A percentile compares a stretch with the other conserved stretches of the same genome.
These are phyloP conservation scores for Malus hybrid DNA, from an alignment of 331 rosid species.

Conservation along the genomic window DNA sequence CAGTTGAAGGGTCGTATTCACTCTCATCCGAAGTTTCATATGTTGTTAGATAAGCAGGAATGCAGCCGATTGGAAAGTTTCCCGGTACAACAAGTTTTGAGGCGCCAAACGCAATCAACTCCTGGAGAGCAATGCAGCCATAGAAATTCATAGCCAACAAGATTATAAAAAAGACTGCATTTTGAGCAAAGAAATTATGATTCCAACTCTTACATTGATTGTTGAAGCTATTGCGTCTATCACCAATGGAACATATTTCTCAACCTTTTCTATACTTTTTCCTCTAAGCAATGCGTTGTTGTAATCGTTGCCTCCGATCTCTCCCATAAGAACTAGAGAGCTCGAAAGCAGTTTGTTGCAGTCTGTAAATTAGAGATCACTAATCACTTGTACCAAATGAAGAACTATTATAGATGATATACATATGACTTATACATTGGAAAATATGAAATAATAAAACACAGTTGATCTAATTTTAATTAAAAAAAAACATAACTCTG, in stretches of 20 bases:
- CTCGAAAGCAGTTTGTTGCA: conserved; percentile 28
- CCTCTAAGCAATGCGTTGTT: conserved; percentile 19
- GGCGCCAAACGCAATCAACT: conserved; percentile 40
- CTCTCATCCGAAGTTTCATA: conserved; percentile 15
- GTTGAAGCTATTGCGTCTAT: background rate
- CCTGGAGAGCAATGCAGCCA: conserved; percentile 15
- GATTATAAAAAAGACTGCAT: background rate
- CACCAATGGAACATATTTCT: background rate
- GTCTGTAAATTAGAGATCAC: conserved; percentile 17
- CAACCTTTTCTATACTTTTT: background rate
- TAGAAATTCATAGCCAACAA: background rate
- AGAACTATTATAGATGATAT: too few species aligned
- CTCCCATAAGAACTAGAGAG: conserved; percentile 52
- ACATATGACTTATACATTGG: too few species aligned
- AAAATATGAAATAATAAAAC: too few species aligned
- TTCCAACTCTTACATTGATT: background rate
- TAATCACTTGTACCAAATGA: too few species aligned
- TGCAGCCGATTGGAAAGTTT: conserved; percentile 44
- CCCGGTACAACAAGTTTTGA: conserved; percentile 44
- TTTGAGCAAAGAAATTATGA: background rate
- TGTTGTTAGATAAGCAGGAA: conserved; percentile 20
- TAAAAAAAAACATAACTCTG: too few species aligned
- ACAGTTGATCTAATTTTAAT: too few species aligned
- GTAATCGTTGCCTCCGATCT: conserved; percentile 61
- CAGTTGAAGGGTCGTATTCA: conserved; percentile 25